These are phyloP conservation scores for Candida mesenterica DNA, from an alignment of 1,139 yeast species.

Conservation along the genomic window DNA sequence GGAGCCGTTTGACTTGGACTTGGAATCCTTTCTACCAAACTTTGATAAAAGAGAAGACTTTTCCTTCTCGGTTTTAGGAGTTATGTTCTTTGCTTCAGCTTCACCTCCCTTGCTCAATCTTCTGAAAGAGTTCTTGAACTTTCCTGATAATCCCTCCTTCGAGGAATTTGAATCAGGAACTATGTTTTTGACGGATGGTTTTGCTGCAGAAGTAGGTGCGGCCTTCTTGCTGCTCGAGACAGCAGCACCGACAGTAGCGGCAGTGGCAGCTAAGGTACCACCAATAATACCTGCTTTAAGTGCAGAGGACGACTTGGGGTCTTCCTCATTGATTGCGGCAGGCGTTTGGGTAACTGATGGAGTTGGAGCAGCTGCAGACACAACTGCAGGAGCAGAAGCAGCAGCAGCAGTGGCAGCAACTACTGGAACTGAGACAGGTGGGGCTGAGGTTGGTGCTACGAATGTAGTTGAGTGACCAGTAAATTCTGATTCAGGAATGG, in stretches of 20 bases:
- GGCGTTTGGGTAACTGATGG: neutral
- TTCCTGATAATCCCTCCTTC: neutral
- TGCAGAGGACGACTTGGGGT: neutral
- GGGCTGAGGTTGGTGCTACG: too few species aligned
- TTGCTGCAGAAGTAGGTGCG: slow-evolving; percentile 3
- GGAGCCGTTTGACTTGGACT: neutral
- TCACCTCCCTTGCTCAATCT: slow-evolving; percentile 13
- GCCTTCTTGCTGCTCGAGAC: neutral
- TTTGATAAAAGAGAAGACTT: slow-evolving; percentile 7
- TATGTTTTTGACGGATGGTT: neutral
- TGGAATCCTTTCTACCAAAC: slow-evolving; percentile 7
- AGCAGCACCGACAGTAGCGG: slow-evolving; percentile 8
- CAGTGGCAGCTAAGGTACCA: slow-evolving; percentile 10
- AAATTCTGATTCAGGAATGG: neutral
- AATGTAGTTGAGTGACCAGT: neutral
- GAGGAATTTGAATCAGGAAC: neutral
- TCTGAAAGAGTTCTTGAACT: slow-evolving; percentile 24
- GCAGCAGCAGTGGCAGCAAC: slow-evolving; percentile 8
- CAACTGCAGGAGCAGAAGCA: slow-evolving; percentile 7
- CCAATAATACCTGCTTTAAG: slow-evolving; percentile 2
- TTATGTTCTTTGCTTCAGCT: neutral
- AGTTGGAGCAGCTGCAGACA: slow-evolving; percentile 3
- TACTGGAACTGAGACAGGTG: too few species aligned
- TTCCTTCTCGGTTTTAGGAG: neutral
- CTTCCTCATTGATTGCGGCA: neutral